These are phyloP conservation scores for Penicillium bovifimosum DNA, from an alignment of 495 filamentous ascomycete genomes.

Conservation along the genomic window DNA sequence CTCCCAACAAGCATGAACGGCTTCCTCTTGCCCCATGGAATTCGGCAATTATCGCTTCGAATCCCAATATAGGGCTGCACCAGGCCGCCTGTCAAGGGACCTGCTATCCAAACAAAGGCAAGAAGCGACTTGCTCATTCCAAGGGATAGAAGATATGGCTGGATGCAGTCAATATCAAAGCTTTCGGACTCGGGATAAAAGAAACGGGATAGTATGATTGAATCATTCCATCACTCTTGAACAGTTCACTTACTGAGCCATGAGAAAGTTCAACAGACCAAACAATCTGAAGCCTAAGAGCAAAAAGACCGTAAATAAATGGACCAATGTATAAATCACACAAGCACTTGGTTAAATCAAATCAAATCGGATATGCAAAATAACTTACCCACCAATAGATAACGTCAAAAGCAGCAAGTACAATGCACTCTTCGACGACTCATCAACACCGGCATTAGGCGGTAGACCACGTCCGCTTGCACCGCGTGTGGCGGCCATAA, in stretches of 20 bases:
- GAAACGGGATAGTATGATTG: background rate
- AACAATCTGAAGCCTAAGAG: conserved; percentile 71
- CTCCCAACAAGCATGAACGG: conserved; percentile 83
- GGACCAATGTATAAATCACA: background rate
- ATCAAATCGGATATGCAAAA: background rate
- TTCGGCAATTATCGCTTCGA: conserved; percentile 78
- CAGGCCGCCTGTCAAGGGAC: conserved; percentile 75
- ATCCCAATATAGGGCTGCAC: conserved; percentile 95
- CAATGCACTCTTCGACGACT: conserved; percentile 66
- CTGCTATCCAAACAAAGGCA: conserved; percentile 91
- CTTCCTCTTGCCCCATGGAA: conserved; percentile 75
- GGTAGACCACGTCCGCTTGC: conserved; percentile 5
- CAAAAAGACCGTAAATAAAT: background rate
- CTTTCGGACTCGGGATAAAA: background rate
- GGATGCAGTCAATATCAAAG: background rate
- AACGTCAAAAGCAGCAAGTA: conserved; percentile 81
- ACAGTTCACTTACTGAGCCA: conserved; percentile 55
- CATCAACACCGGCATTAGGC: conserved; percentile 4
- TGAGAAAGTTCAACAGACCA: conserved; percentile 90
- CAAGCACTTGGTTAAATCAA: background rate
- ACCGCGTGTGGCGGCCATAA: conserved; percentile 18
- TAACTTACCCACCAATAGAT: conserved; percentile 65
- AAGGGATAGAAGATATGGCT: conserved; percentile 66
- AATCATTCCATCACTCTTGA: background rate
- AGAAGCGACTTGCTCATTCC: conserved; percentile 91